Conservation (phyloP, 2,329 filamentous ascomycete genomes). For the Clarireedia sp. region DNA sequence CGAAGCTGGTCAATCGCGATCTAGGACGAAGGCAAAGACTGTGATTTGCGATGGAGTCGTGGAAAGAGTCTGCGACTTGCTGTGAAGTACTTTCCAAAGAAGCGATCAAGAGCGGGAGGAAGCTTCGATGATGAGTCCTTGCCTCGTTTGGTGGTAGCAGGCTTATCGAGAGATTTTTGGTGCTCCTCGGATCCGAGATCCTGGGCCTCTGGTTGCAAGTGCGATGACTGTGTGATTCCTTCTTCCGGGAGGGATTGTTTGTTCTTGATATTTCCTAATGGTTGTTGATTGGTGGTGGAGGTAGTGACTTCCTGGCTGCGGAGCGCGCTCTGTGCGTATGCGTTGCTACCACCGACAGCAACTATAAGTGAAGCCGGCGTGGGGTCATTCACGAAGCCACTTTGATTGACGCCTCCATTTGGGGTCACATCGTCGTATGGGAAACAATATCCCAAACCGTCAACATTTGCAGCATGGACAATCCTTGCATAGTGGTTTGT, state of each 20-base stretch:
- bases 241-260: constrained; percentile 6
- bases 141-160: not conserved
- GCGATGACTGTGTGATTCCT: constrained; percentile 3
- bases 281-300: not conserved
- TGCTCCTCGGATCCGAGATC: constrained; percentile 14
- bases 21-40: not conserved
- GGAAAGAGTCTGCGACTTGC: constrained; percentile 5
- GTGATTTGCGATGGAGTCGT: not conserved
- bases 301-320: not conserved
- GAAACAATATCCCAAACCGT: constrained; percentile 59
- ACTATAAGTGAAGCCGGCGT: constrained; percentile 11
- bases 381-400: constrained; percentile 48
- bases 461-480: constrained; percentile 51
- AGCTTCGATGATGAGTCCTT: constrained; percentile 4
- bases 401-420: constrained; percentile 47
- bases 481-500: constrained; percentile 63
- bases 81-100: constrained; percentile 12
- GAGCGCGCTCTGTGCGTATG: constrained; percentile 9
- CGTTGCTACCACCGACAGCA: constrained; percentile 18
- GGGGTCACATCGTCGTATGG: constrained; percentile 63
- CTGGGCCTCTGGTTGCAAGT: constrained; percentile 1
- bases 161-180: constrained; percentile 14
- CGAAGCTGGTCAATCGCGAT: not conserved
- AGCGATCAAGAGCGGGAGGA: constrained; percentile 6
- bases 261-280: too few relatives aligned